phyloP scores from a whole-genome alignment of 345 rosid species.

The Theobroma cacao region DNA sequence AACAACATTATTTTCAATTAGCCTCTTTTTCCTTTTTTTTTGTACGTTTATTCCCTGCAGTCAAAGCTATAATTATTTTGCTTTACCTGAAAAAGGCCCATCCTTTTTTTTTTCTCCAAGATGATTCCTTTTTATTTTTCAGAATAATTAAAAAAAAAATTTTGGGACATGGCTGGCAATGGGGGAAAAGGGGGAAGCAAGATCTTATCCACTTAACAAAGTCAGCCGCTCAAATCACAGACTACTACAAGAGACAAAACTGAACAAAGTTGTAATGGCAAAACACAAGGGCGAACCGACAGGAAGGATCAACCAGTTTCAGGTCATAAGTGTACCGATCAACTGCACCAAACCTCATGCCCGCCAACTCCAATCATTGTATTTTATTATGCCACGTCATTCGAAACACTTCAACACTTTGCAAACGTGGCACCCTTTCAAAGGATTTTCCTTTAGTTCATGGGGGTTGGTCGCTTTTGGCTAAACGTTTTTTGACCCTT shows the following conservation, averaged over 20 bases:
- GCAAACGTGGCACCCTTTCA: neutral
- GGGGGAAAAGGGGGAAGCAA: neutral
- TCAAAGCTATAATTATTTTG: neutral
- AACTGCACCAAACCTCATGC: no score
- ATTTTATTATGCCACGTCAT: neutral
- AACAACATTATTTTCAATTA: neutral
- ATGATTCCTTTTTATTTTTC: neutral
- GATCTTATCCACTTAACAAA: neutral
- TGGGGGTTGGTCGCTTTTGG: no score
- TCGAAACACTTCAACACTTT: neutral
- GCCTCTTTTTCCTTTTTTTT: no score
- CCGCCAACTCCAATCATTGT: neutral
- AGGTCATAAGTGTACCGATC: no score
- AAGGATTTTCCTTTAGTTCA: no score
- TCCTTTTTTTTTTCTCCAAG: neutral
- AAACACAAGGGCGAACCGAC: neutral
- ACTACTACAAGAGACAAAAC: neutral
- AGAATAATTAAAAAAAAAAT: neutral
- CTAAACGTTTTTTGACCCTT: no score
- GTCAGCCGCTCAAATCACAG: neutral
- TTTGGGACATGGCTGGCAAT: neutral
- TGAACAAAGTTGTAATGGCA: neutral
- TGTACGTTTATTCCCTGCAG: no score
- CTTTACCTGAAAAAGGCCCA: neutral
- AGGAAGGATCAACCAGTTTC: no score